Percentiles rank a stretch among this genome's conserved stretches.
Conservation (phyloP, 176 grass and related monocot species). For the Poa annua region DNA sequence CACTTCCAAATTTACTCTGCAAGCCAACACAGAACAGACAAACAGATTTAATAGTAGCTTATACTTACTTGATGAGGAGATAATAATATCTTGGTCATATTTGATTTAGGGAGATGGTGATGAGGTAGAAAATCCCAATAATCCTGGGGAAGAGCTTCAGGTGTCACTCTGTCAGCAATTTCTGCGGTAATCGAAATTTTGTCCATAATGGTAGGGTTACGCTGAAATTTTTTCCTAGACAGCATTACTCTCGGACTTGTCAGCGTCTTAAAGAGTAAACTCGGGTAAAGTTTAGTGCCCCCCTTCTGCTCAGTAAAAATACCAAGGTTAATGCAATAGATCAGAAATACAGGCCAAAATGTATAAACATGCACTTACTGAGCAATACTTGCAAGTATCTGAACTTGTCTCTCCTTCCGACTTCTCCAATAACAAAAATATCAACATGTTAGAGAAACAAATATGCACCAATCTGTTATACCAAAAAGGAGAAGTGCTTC, state of each 20-base stretch:
- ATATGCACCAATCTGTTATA: conserved; percentile 28
- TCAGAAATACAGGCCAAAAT: conserved; percentile 35
- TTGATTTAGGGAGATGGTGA: conserved; percentile 52
- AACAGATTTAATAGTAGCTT: conserved; percentile 35
- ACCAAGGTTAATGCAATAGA: conserved; percentile 35
- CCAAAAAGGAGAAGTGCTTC: conserved; percentile 28
- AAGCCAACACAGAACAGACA: conserved; percentile 28
- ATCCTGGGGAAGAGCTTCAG: conserved; percentile 70
- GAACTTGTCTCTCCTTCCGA: conserved; percentile 37
- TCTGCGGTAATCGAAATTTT: conserved; percentile 75
- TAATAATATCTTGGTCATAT: conserved; percentile 61
- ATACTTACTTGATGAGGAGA: conserved; percentile 88
- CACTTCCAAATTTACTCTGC: conserved; percentile 1
- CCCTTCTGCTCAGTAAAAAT: conserved; percentile 65
- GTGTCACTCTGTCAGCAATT: conserved; percentile 63
- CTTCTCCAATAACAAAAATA: conserved; percentile 49
- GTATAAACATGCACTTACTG: conserved; percentile 64
- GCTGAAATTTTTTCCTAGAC: conserved; percentile 41
- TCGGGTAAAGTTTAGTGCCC: conserved; percentile 63
- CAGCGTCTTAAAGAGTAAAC: conserved; percentile 57
- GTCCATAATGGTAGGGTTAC: conserved; percentile 49
- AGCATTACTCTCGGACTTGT: conserved; percentile 48
- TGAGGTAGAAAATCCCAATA: conserved; percentile 91
- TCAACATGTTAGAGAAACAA: conserved; percentile 49
- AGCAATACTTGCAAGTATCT: conserved; percentile 80